Percentiles rank a stretch among this genome's conserved stretches.
Evolutionary conservation across 345 rosid genomes (phyloP).

Genomic region (Syzygium aqueum): DNA sequence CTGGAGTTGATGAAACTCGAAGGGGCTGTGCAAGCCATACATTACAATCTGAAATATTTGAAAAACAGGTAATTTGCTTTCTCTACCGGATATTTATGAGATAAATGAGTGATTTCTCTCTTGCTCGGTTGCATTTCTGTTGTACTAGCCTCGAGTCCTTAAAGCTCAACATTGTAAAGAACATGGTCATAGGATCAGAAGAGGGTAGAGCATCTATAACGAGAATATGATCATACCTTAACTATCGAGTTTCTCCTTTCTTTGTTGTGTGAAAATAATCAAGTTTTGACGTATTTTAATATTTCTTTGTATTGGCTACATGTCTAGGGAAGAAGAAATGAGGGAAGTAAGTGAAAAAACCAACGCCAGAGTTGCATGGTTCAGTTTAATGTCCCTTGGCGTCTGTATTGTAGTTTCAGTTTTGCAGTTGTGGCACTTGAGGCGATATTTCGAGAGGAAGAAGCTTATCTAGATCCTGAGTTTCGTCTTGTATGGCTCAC

Average conservation of each 20-base stretch:
- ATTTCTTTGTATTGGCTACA: neutral
- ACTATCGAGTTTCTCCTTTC: neutral
- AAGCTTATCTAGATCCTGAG: slow-evolving; percentile 41
- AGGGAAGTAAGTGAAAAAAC: slow-evolving; percentile 66
- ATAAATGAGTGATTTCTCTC: neutral
- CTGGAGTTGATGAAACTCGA: slow-evolving; percentile 73
- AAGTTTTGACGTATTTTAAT: neutral
- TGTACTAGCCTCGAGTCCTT: neutral
- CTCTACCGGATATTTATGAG: neutral
- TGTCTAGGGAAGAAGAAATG: slow-evolving; percentile 67
- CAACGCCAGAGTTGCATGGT: slow-evolving; percentile 73
- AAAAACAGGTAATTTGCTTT: slow-evolving; percentile 37
- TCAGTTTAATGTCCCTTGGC: slow-evolving; percentile 63
- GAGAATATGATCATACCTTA: neutral
- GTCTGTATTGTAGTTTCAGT: slow-evolving; percentile 43
- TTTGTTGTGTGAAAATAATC: neutral
- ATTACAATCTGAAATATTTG: slow-evolving; percentile 41
- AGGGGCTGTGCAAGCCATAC: slow-evolving; percentile 55
- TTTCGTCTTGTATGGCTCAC: neutral
- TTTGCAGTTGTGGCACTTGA: slow-evolving; percentile 53
- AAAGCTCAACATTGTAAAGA: neutral
- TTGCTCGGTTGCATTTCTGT: neutral
- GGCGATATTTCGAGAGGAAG: slow-evolving; percentile 49
- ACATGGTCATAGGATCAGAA: neutral
- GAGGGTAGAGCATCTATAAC: neutral